Evolutionary conservation across 345 rosid genomes (phyloP), one percentile per base, ranked within the genome.

Genomic region (Rhizophora apiculata): DNA sequence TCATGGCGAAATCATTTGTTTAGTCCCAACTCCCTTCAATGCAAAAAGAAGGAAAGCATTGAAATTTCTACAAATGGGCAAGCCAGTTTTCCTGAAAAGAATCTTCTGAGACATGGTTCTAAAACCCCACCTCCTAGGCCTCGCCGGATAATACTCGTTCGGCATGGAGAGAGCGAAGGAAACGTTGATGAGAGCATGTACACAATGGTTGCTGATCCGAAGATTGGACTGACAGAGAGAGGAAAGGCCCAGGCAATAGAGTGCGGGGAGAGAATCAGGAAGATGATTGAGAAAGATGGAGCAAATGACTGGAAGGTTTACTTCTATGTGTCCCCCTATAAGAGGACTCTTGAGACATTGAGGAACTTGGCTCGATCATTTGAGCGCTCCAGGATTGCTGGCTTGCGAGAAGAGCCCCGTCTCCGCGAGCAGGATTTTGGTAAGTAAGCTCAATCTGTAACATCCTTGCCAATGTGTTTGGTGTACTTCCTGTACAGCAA

Each of bases 341-440:
- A 36, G 75, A 82, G 89, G 68, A 79, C 92, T 6, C 81, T 74
- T 0, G 76, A 85, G 69, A 87, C 89, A 11, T 68, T 87, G 60
- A 82, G 65, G 80, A 18, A 60, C 27, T 54, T 87, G 62, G 89
- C 79, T 18, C 67, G 68, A 61, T 68, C 85, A 1, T 87, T 87
- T 52, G 86, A 81, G 60, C 81, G 86, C 4, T 34, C 70, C 0
- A 80, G 89, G 22, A 84, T 87, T 61, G 80, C 84, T 6, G 92
- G 92, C 30, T 49, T 87, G 76, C 74, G 84, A 64, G 88, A 87
- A 53, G 92, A 87, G 73, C 79, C 87, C 49, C 82, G 92, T 7
- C 74, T 87, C 6, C 69, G 89, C 20, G 89, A 85, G 74, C 92
- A 87, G 63, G 92, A 85, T 69, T 87, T 87, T 57, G 89, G 91